Evolutionary conservation across 257 asterid species (phyloP), one percentile per base, ranked within the genome.

Genomic region (Buddleja alternifolia): DNA sequence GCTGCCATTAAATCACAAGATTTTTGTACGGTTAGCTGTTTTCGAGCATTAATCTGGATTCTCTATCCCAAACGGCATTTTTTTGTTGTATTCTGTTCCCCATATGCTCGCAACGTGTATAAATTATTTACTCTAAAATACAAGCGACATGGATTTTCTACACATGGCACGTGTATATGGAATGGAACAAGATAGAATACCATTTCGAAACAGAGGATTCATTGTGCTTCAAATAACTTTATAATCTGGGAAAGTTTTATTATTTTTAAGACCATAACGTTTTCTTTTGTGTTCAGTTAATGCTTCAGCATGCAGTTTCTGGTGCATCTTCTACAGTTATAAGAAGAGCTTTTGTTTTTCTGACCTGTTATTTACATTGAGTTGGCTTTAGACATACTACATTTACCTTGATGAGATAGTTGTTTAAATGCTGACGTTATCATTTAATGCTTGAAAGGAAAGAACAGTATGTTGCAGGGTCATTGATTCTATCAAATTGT

Each of bases 281-380:
- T 63, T 55, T 52, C 6, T 42, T 41, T 60, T 41, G 17, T 17
- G 4, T 63, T 39, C 7, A 12, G 4, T 57, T 55, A 25, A n/a
- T 57, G 63, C 42, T 57, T 57, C n/a, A 3, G 32, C 16, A 57
- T 24, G 42, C 21, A n/a, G 36, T 39, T 0, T 23, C 9, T 34
- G 46, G 60, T 50, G 15, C 8, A 39, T 66, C 34, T 50, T 65
- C 52, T 11, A 23, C 20, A 65, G 7, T 39, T 3, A 41, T 39
- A 12, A 11, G 58, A 47, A 21, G 42, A 55, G 55, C 21, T 6
- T 20, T 46, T 6, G 19, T 19, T 12, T 11, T 23, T n/a, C 47
- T 67, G 45, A 9, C 25, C 56, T 67, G 66, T 9, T 24, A 15
- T 45, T 44, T 55, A 36, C 56, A 19, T 45, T 44, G 60, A 48